phyloP scores from a whole-genome alignment of 305 asterid species.

The Fraxinus velutina region DNA sequence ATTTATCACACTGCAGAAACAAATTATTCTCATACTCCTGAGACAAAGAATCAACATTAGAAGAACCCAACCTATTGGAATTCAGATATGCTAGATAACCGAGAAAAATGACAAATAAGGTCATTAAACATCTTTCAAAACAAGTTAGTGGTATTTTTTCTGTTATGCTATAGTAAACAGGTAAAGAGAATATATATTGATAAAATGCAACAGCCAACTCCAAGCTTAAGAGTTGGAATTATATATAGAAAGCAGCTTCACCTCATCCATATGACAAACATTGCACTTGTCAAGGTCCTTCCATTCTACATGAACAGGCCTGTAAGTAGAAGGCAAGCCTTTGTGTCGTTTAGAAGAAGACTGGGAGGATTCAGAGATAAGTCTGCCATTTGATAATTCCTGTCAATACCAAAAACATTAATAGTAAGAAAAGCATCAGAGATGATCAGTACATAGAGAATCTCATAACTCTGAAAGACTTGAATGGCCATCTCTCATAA shows the following conservation, averaged over 20 bases:
- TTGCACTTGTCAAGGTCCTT: conserved; percentile 97
- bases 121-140: conserved; percentile 5
- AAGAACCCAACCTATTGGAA: conserved; percentile 8
- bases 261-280: conserved; percentile 99
- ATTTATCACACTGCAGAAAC: conserved; percentile 99
- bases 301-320: conserved; percentile 90
- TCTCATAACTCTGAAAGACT: conserved; percentile 3
- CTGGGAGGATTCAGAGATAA: conserved; percentile 48
- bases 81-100: not conserved
- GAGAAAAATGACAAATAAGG: not conserved
- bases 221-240: conserved; percentile 20
- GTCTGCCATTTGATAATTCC: conserved; percentile 64
- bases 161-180: conserved; percentile 16
- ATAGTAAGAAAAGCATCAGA: conserved; percentile 28
- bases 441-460: conserved; percentile 3
- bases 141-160: conserved; percentile 6
- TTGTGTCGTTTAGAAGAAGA: conserved; percentile 47
- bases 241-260: conserved; percentile 29
- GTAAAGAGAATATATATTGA: conserved; percentile 10
- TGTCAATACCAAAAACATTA: conserved; percentile 33
- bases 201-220: conserved; percentile 16
- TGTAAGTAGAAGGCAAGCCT: conserved; percentile 55
- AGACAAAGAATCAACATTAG: conserved; percentile 30
- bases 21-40: conserved; percentile 98
- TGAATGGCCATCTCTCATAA: not conserved